phyloP scores from a whole-genome alignment of 2,329 filamentous ascomycete genomes.

The Alternaria gansuensis region DNA sequence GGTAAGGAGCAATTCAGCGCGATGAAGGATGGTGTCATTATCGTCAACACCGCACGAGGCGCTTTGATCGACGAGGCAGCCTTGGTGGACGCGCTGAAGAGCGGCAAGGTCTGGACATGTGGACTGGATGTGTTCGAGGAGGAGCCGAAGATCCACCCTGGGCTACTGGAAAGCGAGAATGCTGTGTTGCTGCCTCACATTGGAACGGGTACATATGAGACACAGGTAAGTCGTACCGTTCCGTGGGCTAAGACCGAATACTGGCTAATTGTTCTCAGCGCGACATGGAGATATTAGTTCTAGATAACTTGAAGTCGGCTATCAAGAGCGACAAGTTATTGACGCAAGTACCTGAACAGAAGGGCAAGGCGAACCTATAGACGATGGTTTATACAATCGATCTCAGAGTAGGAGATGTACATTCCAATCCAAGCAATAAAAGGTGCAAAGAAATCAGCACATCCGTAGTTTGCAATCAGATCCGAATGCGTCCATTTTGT shows the following conservation, averaged over 20 bases:
- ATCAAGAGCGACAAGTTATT: constrained; percentile 66
- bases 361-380: constrained; percentile 49
- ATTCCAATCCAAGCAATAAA: background rate
- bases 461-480: background rate
- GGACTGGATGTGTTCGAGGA: constrained; percentile 68
- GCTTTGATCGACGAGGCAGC: constrained; percentile 66
- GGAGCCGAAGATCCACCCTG: constrained; percentile 64
- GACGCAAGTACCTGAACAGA: constrained; percentile 70
- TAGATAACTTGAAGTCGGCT: constrained; percentile 66
- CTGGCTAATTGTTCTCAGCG: constrained; percentile 42
- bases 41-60: constrained; percentile 67
- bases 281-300: constrained; percentile 68
- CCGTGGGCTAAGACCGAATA: background rate
- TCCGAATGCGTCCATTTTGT: background rate
- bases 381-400: background rate
- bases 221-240: constrained; percentile 55
- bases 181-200: constrained; percentile 68
- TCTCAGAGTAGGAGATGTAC: background rate
- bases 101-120: constrained; percentile 63
- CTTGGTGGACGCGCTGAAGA: constrained; percentile 63
- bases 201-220: constrained; percentile 68
- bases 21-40: constrained; percentile 65
- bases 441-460: background rate
- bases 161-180: constrained; percentile 60
- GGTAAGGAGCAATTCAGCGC: constrained; percentile 59